Conservation (phyloP, 768 basidiomycete genomes). For the Lactifluus hygrophoroides region DNA sequence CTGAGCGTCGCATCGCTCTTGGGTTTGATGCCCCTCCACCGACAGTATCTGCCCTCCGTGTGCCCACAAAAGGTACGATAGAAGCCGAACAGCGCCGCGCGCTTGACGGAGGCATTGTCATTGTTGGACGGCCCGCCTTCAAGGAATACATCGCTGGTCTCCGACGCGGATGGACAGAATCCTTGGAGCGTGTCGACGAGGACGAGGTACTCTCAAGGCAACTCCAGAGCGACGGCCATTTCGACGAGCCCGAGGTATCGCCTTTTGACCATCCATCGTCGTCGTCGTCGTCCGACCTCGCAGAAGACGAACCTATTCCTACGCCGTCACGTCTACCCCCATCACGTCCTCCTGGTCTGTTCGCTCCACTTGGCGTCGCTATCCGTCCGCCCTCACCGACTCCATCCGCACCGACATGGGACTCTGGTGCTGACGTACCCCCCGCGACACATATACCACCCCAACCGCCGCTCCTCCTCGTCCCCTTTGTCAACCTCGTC, state of each 20-base stretch:
- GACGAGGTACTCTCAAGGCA: slow-evolving; percentile 64
- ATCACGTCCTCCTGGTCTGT: slow-evolving; percentile 26
- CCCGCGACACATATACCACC: slow-evolving; percentile 54
- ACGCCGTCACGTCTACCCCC: slow-evolving; percentile 32
- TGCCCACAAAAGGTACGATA: slow-evolving; percentile 46
- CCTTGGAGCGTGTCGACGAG: slow-evolving; percentile 54
- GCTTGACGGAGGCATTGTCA: slow-evolving; percentile 73
- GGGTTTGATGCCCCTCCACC: slow-evolving; percentile 49
- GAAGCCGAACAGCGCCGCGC: slow-evolving; percentile 48
- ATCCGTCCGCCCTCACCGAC: slow-evolving; percentile 23
- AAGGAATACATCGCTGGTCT: slow-evolving; percentile 94
- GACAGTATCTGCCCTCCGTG: slow-evolving; percentile 30
- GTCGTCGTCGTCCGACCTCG: slow-evolving; percentile 20
- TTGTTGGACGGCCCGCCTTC: slow-evolving; percentile 83
- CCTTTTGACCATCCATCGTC: slow-evolving; percentile 17
- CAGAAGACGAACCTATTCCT: slow-evolving; percentile 35
- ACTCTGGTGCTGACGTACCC: slow-evolving; percentile 31
- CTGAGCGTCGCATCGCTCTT: slow-evolving; percentile 55
- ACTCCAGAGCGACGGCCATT: slow-evolving; percentile 64
- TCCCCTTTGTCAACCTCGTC: slow-evolving; percentile 65
- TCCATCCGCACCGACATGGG: slow-evolving; percentile 17
- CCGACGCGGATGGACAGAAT: slow-evolving; percentile 73
- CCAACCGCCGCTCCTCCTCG: slow-evolving; percentile 72
- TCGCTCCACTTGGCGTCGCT: slow-evolving; percentile 25
- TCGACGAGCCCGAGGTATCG: slow-evolving; percentile 61